These are phyloP conservation scores for Rhizoclosmatium sp. DNA, from an alignment of 192 early-diverging fungal genomes.

Conservation along the genomic window DNA sequence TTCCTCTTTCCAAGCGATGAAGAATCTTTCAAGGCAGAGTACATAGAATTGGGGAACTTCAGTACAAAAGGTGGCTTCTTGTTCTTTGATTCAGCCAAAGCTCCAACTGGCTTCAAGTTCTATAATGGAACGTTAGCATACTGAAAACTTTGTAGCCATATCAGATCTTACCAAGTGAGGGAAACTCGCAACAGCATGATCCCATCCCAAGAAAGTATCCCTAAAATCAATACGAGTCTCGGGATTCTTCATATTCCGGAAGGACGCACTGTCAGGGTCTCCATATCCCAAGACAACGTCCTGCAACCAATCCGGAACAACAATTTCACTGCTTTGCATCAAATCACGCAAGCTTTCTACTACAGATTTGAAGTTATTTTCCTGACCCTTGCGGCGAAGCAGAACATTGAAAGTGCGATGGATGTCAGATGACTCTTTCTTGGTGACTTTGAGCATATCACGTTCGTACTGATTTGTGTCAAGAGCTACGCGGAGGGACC, in stretches of 20 bases:
- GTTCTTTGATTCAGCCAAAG: background rate
- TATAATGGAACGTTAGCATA: background rate
- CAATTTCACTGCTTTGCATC: slow-evolving; percentile 76
- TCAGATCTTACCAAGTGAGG: slow-evolving; percentile 56
- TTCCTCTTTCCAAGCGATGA: slow-evolving; percentile 49
- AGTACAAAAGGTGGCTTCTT: slow-evolving; percentile 79
- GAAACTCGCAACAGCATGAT: slow-evolving; percentile 77
- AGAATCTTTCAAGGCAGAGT: slow-evolving; percentile 31
- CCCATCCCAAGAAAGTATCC: slow-evolving; percentile 87
- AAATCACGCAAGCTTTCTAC: slow-evolving; percentile 90
- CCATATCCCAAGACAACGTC: slow-evolving; percentile 96
- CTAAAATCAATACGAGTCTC: slow-evolving; percentile 76
- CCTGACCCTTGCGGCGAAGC: slow-evolving; percentile 85
- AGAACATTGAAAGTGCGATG: slow-evolving; percentile 89
- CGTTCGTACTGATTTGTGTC: slow-evolving; percentile 88
- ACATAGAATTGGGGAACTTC: slow-evolving; percentile 66
- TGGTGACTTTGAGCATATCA: slow-evolving; percentile 60
- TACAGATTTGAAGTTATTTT: slow-evolving; percentile 94
- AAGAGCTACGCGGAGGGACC: slow-evolving; percentile 78
- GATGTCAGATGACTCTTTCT: slow-evolving; percentile 66
- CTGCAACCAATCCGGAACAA: slow-evolving; percentile 91
- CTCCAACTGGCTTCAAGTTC: slow-evolving; percentile 10
- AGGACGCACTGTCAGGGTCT: slow-evolving; percentile 81
- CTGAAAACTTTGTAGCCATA: background rate
- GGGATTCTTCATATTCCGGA: slow-evolving; percentile 64